Evolutionary conservation across 371 early-diverging fungal genomes (phyloP).

Genomic region (Mycotypha africana): DNA sequence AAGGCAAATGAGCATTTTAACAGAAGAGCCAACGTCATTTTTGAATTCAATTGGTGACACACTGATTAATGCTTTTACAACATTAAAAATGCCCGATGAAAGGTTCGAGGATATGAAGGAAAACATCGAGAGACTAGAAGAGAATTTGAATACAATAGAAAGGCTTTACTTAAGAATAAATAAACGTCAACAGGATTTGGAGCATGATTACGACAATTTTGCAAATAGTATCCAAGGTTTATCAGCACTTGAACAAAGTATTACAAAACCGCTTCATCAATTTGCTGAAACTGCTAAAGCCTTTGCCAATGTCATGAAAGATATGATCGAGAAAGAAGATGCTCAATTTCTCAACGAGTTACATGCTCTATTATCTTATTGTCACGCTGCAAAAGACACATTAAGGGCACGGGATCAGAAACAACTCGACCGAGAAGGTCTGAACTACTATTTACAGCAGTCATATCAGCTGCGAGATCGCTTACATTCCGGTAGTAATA

Average conservation of each 20-base stretch:
- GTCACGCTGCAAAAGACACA: constrained; percentile 80
- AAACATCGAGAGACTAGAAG: constrained; percentile 74
- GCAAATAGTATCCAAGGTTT: constrained; percentile 68
- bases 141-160: constrained; percentile 76
- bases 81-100: constrained; percentile 85
- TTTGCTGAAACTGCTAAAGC: constrained; percentile 67
- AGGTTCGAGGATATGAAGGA: constrained; percentile 80
- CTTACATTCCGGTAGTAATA: constrained; percentile 47
- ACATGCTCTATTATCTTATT: constrained; percentile 84
- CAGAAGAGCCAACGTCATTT: constrained; percentile 15
- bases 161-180: constrained; percentile 72
- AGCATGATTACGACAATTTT: constrained; percentile 74
- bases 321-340: constrained; percentile 67
- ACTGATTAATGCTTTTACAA: constrained; percentile 85
- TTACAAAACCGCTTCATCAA: constrained; percentile 65
- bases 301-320: constrained; percentile 60
- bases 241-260: constrained; percentile 79
- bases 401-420: constrained; percentile 89
- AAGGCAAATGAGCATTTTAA: constrained; percentile 6
- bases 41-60: constrained; percentile 57
- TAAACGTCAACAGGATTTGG: constrained; percentile 76
- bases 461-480: constrained; percentile 59
- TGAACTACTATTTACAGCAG: constrained; percentile 69
- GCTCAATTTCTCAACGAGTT: constrained; percentile 48
- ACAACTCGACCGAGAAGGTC: constrained; percentile 89